Base-by-base conservation (phyloP, 2,329 filamentous ascomycete genomes). In the Rachicladosporium sp. region DNA sequence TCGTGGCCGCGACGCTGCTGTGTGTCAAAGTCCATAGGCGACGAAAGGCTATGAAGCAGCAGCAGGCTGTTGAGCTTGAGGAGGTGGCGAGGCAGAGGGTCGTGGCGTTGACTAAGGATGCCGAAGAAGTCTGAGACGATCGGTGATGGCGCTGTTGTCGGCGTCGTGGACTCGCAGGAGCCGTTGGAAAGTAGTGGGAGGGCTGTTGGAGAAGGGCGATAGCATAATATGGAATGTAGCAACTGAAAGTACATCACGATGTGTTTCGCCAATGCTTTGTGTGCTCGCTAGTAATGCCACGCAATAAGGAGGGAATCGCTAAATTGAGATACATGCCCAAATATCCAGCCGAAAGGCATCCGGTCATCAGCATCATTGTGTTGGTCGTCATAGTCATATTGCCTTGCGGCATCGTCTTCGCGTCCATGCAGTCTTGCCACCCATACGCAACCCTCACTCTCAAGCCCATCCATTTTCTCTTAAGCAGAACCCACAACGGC, bases 401-500 rank as follows among this genome's bases (percentile, higher is more conserved):
- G 50, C 50, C 50, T 50, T 43, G 50, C 50, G 48, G 50, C 50
- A 51, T 41, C 46, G 37, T 40, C 39, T 46, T 41, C 19, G 12
- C 30, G 3, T 33, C 13, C 29, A 29, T 13, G 19, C 33, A 31
- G 33, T 10, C 15, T 34, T 32, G 15, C n/a, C 13, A 29, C 8
- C 27, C 10, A 19, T 19, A 5, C 15, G 15, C 15, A 19, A 19
- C 15, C 15, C 15, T 19, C 15, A 19, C 15, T 19, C 15, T 41
- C 36, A 10, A 35, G 30, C 50, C 56, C 55, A 67, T 12, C 62
- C 63, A n/a, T 53, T 58, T 41, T 66, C 64, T 10, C 56, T 55
- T 39, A 67, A 50, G 46, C 65, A 68, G 36, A 46, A 54, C 6
- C 48, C 58, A 50, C 65, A 68, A n/a, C 63, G 52, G 19, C 65